A percentile compares a stretch with the other conserved stretches of the same genome.
Evolutionary conservation across 352 stramenopile genomes (phyloP).

Genomic region (Hyaloperonospora brassicae): DNA sequence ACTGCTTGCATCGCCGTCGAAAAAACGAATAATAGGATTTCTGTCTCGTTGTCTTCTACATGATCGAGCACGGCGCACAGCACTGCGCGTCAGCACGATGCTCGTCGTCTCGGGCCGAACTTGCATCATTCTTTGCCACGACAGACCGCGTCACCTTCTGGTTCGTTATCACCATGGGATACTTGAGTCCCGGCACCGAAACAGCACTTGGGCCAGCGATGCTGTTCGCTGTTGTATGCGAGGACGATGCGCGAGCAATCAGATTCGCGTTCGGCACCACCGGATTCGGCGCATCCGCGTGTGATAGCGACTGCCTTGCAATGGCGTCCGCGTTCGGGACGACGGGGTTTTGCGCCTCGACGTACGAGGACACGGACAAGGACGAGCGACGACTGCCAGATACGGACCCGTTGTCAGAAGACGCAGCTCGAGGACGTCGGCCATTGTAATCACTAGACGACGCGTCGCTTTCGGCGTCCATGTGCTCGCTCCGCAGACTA

Average conservation of each 20-base stretch:
- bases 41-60: slow-evolving; percentile 29
- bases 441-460: slow-evolving; percentile 70
- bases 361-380: slow-evolving; percentile 30
- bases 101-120: slow-evolving; percentile 27
- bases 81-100: slow-evolving; percentile 37
- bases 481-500: slow-evolving; percentile 71
- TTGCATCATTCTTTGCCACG: slow-evolving; percentile 10
- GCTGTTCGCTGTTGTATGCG: slow-evolving; percentile 43
- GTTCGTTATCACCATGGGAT: slow-evolving; percentile 75
- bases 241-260: slow-evolving; percentile 34
- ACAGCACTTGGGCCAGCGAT: slow-evolving; percentile 46
- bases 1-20: too few relatives aligned
- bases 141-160: slow-evolving; percentile 42
- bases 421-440: slow-evolving; percentile 27
- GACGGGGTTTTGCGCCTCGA: slow-evolving; percentile 58
- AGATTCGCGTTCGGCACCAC: slow-evolving; percentile 66
- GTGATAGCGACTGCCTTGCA: slow-evolving; percentile 33
- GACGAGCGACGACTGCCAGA: slow-evolving; percentile 30
- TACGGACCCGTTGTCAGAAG: slow-evolving; percentile 56
- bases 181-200: slow-evolving; percentile 31
- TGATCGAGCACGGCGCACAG: slow-evolving; percentile 55
- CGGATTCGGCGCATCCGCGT: slow-evolving; percentile 56
- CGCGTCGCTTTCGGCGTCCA: slow-evolving; percentile 76
- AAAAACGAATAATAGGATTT: too few relatives aligned
- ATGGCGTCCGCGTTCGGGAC: slow-evolving; percentile 71